Evolutionary conservation across 495 filamentous ascomycete genomes (phyloP), one percentile per base, ranked within the genome.

Genomic region (Lasiosphaeria ovina): DNA sequence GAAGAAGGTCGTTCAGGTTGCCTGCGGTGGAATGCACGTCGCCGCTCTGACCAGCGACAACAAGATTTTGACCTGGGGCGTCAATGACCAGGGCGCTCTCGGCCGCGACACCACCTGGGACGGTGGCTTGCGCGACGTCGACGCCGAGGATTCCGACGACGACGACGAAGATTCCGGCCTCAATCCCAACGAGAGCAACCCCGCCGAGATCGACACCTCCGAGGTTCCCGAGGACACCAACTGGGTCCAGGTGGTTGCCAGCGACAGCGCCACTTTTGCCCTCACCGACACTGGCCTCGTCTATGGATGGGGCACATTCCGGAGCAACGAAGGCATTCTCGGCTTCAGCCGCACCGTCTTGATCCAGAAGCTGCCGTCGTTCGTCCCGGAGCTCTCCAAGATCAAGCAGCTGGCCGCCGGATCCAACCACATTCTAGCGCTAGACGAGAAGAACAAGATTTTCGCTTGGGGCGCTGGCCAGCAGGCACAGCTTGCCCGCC

Each of bases 381-480:
- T 71, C 35, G 64, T 81, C 11, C 70, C 71, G 6, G 72, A 78
- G 24, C 70, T 91, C 33, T 86, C 85, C 69, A 84, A 87, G 48
- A 83, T 93, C 65, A 82, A 74, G 31, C 58, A 79, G 10, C 76
- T 93, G 33, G 79, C 80, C 32, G 76, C 78, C 47, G 89, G 89
- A 52, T 79, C 81, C 11, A 89, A 93, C 71, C 89, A 93, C 70
- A 76, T 85, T 52, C 79, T 93, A 33, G 89, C 88, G 7, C 77
- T 91, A 33, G 83, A 88, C 66, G 77, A 74, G n/a, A 79, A 83
- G 56, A 87, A 87, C 59, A 81, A 79, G 49, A 81, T 90, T 52
- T 87, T 76, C 59, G 82, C 83, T 51, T 93, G 89, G 89, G 89
- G 89, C 53, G 80, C 80, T 60, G 88, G 87, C 53, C 85, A 91